Percentiles rank a stretch among this genome's conserved stretches.
Conservation (phyloP, 495 filamentous ascomycete species). For the Margaritispora aquatica region DNA sequence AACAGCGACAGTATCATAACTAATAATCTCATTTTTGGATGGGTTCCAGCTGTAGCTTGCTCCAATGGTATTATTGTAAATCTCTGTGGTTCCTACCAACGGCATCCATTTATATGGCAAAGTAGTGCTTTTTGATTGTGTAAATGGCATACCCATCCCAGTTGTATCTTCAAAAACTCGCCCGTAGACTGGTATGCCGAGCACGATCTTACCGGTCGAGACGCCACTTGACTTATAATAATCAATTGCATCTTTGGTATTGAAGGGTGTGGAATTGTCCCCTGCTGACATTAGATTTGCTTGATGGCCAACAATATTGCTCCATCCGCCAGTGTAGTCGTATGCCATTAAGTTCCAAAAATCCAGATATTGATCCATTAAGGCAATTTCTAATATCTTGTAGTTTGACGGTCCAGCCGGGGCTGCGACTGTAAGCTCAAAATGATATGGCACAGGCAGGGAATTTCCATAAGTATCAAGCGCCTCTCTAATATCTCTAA, state of each 20-base stretch:
- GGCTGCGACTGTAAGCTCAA: constrained; percentile 72
- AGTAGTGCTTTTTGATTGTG: constrained; percentile 47
- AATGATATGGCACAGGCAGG: constrained; percentile 41
- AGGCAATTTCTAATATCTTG: constrained; percentile 52
- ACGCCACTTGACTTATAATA: constrained; percentile 65
- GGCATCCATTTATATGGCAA: constrained; percentile 73
- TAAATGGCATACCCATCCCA: constrained; percentile 62
- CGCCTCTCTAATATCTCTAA: constrained; percentile 56
- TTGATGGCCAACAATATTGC: constrained; percentile 60
- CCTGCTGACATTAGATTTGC: constrained; percentile 44
- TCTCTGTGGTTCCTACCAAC: constrained; percentile 40
- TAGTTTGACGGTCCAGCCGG: constrained; percentile 58
- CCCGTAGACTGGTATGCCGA: constrained; percentile 92
- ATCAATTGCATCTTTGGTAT: constrained; percentile 56
- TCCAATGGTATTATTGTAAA: constrained; percentile 38
- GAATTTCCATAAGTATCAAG: constrained; percentile 54
- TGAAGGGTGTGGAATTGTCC: constrained; percentile 60
- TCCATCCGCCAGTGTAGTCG: constrained; percentile 70
- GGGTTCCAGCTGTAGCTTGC: constrained; percentile 69
- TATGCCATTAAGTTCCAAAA: constrained; percentile 86
- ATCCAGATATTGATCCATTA: constrained; percentile 73
- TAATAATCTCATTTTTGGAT: constrained; percentile 52
- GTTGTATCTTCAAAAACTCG: constrained; percentile 74
- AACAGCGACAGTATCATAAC: constrained; percentile 64
- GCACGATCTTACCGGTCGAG: constrained; percentile 59